A percentile compares a stretch with the other conserved stretches of the same genome.
Conservation (phyloP, 2,329 filamentous ascomycete genomes). For the Scedosporium boydii region DNA sequence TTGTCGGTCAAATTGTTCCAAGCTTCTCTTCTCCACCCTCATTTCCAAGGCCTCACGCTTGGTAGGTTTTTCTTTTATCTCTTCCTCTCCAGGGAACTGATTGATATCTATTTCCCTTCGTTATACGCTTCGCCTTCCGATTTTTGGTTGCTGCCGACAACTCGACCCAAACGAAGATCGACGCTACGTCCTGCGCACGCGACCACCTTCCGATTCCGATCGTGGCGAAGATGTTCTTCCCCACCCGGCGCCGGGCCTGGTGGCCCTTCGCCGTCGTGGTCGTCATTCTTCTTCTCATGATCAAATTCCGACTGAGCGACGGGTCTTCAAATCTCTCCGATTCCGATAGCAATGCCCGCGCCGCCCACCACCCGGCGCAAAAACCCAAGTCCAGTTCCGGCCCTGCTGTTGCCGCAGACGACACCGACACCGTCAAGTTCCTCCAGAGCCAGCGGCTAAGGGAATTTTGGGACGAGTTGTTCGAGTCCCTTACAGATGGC, state of each 20-base stretch:
- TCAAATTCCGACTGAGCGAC: not conserved
- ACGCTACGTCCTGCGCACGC: not conserved
- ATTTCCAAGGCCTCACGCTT: too few relatives aligned
- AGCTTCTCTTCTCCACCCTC: too few relatives aligned
- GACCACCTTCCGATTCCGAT: not conserved
- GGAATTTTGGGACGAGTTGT: slow-evolving; percentile 9
- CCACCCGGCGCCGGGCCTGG: not conserved
- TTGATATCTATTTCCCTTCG: not conserved
- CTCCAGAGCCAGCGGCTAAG: slow-evolving; percentile 7
- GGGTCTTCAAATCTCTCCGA: too few relatives aligned
- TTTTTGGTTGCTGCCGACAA: too few relatives aligned
- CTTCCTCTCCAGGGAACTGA: not conserved
- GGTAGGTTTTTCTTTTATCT: too few relatives aligned
- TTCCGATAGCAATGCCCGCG: too few relatives aligned
- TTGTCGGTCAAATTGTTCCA: too few relatives aligned
- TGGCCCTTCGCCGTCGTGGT: not conserved
- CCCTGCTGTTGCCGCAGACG: not conserved
- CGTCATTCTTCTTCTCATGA: not conserved
- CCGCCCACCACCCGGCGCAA: not conserved
- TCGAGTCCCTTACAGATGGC: slow-evolving; percentile 1
- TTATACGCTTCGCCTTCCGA: too few relatives aligned
- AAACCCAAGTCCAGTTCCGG: not conserved
- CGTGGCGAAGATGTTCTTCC: not conserved
- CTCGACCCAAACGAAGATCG: not conserved
- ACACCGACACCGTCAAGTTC: slow-evolving; percentile 5